Evolutionary conservation across 331 rosid genomes (phyloP).

Genomic region (Saraca asoca): DNA sequence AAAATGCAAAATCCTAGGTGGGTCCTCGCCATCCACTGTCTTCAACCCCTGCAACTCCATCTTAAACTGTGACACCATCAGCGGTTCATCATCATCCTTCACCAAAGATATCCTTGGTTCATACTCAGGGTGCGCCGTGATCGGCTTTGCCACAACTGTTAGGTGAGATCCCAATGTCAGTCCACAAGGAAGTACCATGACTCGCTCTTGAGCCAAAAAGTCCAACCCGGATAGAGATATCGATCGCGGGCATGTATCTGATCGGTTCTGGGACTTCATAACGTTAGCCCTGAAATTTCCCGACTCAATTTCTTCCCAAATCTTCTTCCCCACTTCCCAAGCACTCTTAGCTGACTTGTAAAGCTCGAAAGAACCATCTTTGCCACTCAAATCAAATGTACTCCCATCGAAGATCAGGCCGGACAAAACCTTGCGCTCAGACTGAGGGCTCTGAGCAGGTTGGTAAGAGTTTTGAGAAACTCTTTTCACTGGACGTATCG

Average conservation of each 20-base stretch:
- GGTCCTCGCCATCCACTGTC: conserved; percentile 80
- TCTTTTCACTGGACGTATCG: conserved; percentile 58
- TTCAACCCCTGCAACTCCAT: conserved; percentile 86
- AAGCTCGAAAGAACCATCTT: conserved; percentile 50
- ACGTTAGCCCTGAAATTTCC: conserved; percentile 18
- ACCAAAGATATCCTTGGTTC: conserved; percentile 55
- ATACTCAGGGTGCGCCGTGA: conserved; percentile 37
- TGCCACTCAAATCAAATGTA: conserved; percentile 36
- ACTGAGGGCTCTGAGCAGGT: conserved; percentile 53
- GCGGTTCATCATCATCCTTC: conserved; percentile 47
- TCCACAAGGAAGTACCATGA: conserved; percentile 83
- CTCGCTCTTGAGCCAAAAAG: conserved; percentile 39
- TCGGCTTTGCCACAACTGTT: conserved; percentile 74
- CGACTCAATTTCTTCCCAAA: conserved; percentile 60
- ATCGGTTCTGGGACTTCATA: conserved; percentile 36
- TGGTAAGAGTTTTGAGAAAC: conserved; percentile 53
- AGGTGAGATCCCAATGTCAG: conserved; percentile 80
- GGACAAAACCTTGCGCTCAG: conserved; percentile 44
- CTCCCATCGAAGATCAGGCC: conserved; percentile 48
- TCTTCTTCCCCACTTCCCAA: conserved; percentile 50
- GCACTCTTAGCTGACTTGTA: conserved; percentile 64
- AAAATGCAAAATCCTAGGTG: conserved; percentile 80
- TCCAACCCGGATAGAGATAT: conserved; percentile 55
- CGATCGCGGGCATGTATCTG: conserved; percentile 60
- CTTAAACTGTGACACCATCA: conserved; percentile 61